Percentiles rank a stretch among this genome's conserved stretches.
Evolutionary conservation across 2,329 filamentous ascomycete species (phyloP).

Genomic region (Aspergillus melleus): DNA sequence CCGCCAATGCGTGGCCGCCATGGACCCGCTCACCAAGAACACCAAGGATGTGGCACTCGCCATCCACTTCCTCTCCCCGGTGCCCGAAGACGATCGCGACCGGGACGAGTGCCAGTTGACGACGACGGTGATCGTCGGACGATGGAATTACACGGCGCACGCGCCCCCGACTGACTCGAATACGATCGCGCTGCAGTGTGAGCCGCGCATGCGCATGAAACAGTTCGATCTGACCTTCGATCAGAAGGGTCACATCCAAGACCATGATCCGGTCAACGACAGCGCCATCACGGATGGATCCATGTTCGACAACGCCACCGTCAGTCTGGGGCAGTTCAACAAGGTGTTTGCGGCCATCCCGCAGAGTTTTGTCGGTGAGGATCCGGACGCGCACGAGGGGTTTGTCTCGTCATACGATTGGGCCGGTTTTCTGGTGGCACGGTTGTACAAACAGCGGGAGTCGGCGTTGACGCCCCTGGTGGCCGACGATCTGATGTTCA

Average conservation of each 20-base stretch:
- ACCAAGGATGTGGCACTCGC: constrained; percentile 29
- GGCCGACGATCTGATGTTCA: constrained; percentile 19
- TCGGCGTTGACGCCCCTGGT: constrained; percentile 26
- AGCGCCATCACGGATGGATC: constrained; percentile 24
- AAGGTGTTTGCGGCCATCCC: constrained; percentile 37
- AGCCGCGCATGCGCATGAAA: constrained; percentile 25
- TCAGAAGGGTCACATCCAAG: constrained; percentile 28
- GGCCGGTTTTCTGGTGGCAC: constrained; percentile 36
- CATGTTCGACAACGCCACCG: constrained; percentile 35
- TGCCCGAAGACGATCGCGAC: constrained; percentile 18
- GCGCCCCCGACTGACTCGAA: constrained; percentile 25
- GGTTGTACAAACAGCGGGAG: constrained; percentile 30
- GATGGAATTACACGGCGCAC: constrained; percentile 32
- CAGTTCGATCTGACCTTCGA: constrained; percentile 30
- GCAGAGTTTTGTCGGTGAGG: constrained; percentile 31
- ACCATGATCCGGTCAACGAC: constrained; percentile 15
- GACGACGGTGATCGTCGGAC: constrained; percentile 33
- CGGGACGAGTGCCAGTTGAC: constrained; percentile 32
- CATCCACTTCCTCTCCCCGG: constrained; percentile 35
- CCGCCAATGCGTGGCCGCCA: constrained; percentile 27
- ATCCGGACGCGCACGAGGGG: constrained; percentile 20
- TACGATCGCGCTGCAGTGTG: constrained; percentile 35
- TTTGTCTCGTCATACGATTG: constrained; percentile 36
- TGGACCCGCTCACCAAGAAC: constrained; percentile 24
- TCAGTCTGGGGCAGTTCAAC: constrained; percentile 37